Conservation (phyloP, 768 basidiomycete species). For the Rhodocollybia butyracea region DNA sequence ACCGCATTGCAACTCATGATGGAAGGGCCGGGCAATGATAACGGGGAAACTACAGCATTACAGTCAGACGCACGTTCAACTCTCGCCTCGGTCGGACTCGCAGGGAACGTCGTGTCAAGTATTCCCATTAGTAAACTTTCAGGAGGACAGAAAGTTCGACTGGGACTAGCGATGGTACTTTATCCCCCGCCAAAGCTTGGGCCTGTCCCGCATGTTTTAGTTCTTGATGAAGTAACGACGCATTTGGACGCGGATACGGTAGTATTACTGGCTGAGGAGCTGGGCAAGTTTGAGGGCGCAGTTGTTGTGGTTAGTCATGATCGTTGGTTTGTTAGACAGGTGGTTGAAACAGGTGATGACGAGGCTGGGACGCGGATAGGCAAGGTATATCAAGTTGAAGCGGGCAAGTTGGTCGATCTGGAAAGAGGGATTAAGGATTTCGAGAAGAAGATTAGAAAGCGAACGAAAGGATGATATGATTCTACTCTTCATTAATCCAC, state of each 20-base stretch:
- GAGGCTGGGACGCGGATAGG: background rate
- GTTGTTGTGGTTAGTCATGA: constrained; percentile 69
- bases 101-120: constrained; percentile 38
- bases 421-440: background rate
- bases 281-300: constrained; percentile 51
- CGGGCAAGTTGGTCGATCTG: background rate
- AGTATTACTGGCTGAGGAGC: constrained; percentile 46
- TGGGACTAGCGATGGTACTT: constrained; percentile 55
- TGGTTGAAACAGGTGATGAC: background rate
- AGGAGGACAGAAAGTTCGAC: constrained; percentile 59
- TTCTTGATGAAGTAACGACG: constrained; percentile 64
- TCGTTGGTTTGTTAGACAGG: too few relatives aligned
- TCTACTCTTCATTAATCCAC: too few relatives aligned
- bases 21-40: background rate
- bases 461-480: too few relatives aligned
- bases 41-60: constrained; percentile 23
- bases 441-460: background rate
- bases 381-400: background rate
- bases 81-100: constrained; percentile 32
- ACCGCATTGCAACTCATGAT: background rate
- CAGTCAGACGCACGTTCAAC: constrained; percentile 27
- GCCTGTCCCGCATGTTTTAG: constrained; percentile 46
- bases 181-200: constrained; percentile 25
- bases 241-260: constrained; percentile 66
- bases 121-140: constrained; percentile 43